Percentiles rank a stretch among this genome's conserved stretches.
Conservation (phyloP, 768 basidiomycete species). For the Neoboletus brunneissimus region DNA sequence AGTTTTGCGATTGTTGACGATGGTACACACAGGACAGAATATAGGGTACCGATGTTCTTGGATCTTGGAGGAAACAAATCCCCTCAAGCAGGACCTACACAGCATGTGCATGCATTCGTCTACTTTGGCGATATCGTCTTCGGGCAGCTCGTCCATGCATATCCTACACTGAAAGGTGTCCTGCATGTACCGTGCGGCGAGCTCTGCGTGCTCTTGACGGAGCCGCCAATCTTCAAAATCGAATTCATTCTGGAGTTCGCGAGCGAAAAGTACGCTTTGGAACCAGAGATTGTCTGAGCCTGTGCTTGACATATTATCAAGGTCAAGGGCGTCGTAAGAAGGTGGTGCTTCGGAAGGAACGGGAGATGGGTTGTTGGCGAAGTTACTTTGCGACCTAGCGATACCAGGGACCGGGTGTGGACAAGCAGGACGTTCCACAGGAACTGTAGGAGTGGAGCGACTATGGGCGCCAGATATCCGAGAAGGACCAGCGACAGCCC, state of each 20-base stretch:
- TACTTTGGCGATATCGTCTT: constrained; percentile 42
- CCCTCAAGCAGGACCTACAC: constrained; percentile 52
- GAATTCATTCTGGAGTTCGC: constrained; percentile 35
- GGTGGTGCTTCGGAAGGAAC: constrained; percentile 6
- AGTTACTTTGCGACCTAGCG: constrained; percentile 19
- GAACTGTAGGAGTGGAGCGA: background rate
- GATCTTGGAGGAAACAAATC: constrained; percentile 44
- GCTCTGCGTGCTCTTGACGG: constrained; percentile 32
- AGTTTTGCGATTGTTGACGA: constrained; percentile 20
- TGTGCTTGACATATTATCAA: background rate
- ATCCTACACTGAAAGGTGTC: constrained; percentile 49
- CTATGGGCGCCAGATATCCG: background rate
- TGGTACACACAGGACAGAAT: constrained; percentile 55
- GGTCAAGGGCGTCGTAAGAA: constrained; percentile 12
- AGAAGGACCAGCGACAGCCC: constrained; percentile 26
- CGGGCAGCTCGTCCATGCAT: constrained; percentile 50
- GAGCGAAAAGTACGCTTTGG: constrained; percentile 21
- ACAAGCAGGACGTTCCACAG: background rate
- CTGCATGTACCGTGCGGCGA: constrained; percentile 29
- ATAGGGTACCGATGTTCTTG: constrained; percentile 57
- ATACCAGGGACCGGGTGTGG: background rate
- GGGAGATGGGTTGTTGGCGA: constrained; percentile 21
- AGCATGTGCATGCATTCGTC: constrained; percentile 48
- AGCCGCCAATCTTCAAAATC: constrained; percentile 42
- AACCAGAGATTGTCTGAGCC: constrained; percentile 4